Evolutionary conservation across 106 monocot species (phyloP).

Genomic region (Iris macrosiphon): DNA sequence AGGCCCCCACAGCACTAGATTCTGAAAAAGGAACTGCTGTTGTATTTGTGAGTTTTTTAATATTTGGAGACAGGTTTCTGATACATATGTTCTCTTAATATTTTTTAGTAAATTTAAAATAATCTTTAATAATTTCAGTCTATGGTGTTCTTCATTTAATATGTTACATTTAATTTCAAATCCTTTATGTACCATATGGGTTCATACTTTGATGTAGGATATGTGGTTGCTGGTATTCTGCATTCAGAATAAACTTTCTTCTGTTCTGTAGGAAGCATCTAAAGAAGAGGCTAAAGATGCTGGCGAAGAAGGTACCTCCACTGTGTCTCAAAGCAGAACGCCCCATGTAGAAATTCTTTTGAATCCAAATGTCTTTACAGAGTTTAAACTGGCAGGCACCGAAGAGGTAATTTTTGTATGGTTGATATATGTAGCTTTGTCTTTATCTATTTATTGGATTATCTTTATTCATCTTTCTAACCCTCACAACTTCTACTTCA

Average conservation of each 20-base stretch:
- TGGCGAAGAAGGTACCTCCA: constrained; percentile 8
- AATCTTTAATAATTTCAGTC: no score
- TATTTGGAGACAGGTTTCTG: not conserved
- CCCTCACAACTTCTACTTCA: not conserved
- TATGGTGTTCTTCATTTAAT: no score
- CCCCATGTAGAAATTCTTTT: constrained; percentile 44
- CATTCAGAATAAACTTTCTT: not conserved
- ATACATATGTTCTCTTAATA: not conserved
- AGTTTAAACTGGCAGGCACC: constrained; percentile 72
- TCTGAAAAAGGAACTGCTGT: constrained; percentile 14
- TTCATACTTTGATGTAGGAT: no score
- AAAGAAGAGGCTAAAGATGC: constrained; percentile 6
- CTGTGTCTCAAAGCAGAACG: constrained; percentile 4
- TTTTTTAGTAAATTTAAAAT: no score
- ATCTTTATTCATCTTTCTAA: not conserved
- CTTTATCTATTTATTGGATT: no score
- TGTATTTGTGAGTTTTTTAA: constrained; percentile 20
- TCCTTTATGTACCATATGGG: no score
- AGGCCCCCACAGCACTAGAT: constrained; percentile 12
- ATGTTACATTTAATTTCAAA: no score
- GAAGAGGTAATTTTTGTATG: constrained; percentile 41
- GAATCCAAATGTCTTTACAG: constrained; percentile 97
- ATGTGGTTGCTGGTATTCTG: not conserved
- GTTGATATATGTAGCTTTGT: not conserved
- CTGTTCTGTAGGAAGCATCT: constrained; percentile 20